Evolutionary conservation across 2,329 filamentous ascomycete genomes (phyloP).

Genomic region (Canariomyces notabilis): DNA sequence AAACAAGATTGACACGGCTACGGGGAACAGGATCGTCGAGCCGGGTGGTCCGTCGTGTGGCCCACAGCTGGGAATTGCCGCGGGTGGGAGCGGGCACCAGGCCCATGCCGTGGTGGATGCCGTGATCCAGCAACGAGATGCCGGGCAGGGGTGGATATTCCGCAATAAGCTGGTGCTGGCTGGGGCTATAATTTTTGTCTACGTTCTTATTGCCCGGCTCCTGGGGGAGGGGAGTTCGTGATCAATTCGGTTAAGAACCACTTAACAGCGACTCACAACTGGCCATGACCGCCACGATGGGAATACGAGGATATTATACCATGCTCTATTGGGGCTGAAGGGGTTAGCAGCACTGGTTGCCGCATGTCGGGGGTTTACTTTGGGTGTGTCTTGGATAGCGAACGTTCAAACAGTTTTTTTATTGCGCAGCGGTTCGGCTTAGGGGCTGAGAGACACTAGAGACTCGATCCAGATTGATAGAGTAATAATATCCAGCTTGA

Average conservation of each 20-base stretch:
- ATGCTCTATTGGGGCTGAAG: no score
- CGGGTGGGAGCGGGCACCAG: slow-evolving; percentile 59
- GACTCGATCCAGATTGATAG: neutral
- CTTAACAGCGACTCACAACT: neutral
- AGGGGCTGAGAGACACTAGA: neutral
- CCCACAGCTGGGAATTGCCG: slow-evolving; percentile 54
- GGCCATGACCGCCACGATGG: neutral
- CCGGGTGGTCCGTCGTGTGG: slow-evolving; percentile 34
- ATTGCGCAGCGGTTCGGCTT: neutral
- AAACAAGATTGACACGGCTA: slow-evolving; percentile 70
- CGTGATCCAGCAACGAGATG: slow-evolving; percentile 69
- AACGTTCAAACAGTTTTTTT: no score
- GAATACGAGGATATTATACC: neutral
- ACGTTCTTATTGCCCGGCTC: slow-evolving; percentile 75
- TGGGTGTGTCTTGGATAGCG: no score
- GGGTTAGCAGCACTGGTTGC: no score
- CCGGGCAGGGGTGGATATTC: slow-evolving; percentile 75
- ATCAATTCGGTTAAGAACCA: neutral
- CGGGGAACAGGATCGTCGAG: slow-evolving; percentile 59
- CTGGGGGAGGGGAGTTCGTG: slow-evolving; percentile 45
- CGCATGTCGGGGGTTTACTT: no score
- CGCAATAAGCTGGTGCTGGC: slow-evolving; percentile 73
- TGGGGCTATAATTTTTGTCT: slow-evolving; percentile 67
- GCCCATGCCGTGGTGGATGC: slow-evolving; percentile 71
- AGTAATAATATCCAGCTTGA: neutral